These are phyloP conservation scores for Coemansia guatemalensis DNA, from an alignment of 192 early-diverging fungal species.

Conservation along the genomic window DNA sequence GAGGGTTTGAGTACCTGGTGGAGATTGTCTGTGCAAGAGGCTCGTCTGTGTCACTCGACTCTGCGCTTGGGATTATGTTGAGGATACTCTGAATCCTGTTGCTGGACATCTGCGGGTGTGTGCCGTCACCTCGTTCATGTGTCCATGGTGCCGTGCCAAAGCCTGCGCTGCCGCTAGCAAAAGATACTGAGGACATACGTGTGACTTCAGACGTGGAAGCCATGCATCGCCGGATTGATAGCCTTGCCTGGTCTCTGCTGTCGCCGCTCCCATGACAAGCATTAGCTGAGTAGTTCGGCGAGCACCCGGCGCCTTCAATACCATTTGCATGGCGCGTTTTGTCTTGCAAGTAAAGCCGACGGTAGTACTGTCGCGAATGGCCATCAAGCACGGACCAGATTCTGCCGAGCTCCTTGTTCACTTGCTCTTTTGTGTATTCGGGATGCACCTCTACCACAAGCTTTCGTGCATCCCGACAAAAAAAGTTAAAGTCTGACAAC, in stretches of 20 bases:
- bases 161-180: too few relatives aligned
- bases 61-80: conserved; percentile 8
- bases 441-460: conserved; percentile 39
- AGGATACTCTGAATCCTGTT: conserved; percentile 39
- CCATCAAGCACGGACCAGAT: conserved; percentile 40
- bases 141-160: neutral
- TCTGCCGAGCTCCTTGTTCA: conserved; percentile 47
- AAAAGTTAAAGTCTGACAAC: conserved; percentile 49
- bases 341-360: conserved; percentile 36
- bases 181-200: too few relatives aligned
- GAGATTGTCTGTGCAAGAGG: conserved; percentile 23
- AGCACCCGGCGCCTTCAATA: neutral
- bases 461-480: conserved; percentile 48
- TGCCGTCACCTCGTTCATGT: too few relatives aligned
- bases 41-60: conserved; percentile 25
- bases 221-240: conserved; percentile 19
- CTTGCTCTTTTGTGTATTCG: conserved; percentile 48
- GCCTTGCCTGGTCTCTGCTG: conserved; percentile 5
- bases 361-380: conserved; percentile 39
- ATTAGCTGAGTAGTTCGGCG: neutral
- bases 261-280: neutral
- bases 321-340: conserved; percentile 33
- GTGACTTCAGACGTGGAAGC: too few relatives aligned
- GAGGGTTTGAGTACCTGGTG: too few relatives aligned
- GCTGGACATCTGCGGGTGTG: neutral